Base-by-base conservation (phyloP, 1,139 yeast genomes). In the Saccharomyces pastorianus region DNA sequence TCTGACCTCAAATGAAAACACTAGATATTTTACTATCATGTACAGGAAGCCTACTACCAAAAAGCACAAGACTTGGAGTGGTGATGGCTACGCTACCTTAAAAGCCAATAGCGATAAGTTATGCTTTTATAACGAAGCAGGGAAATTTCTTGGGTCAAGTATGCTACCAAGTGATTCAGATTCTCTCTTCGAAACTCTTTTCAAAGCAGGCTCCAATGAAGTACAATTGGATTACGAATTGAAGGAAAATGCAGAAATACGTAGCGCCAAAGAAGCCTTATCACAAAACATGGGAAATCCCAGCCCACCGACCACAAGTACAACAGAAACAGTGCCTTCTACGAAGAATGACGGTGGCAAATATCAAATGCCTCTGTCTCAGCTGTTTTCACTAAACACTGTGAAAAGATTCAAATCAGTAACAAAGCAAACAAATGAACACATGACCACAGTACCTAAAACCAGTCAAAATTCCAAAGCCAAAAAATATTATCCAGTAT, bases 31-130 rank as follows among this genome's bases (percentile, higher is more conserved):
- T 51, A 60, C 62, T 11, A 82, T 83, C 2, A 79, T 88, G 61
- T 88, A 86, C 80, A 74, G 99, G 47, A 89, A 88, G 67, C 76
- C 76, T 46, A 75, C 93, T 0, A 76, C 73, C 44, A 88, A 87
- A 70, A 90, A 91, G 74, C 83, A 90, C 68, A 91, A 91, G 67
- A 84, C 91, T 0, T 93, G 99, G 99, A 95, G 89, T 55, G 96
- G 96, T 2, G 99, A 93, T 71, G 98, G 96, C 0, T 69, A 71
- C 27, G 74, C 88, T 5, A 58, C 69, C 0, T 62, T 75, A 2
- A 56, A 53, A 27, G 38, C 53, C 6, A 20, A 3, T 8, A 41
- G 34, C 14, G 14, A 8, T 1, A 53, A 63, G 9, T 53, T 71
- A 2, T 53, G 61, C 8, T 61, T 72, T 51, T 64, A 67, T 50